phyloP scores from a whole-genome alignment of 148 eudicot species.

The Amaranthus palmeri region DNA sequence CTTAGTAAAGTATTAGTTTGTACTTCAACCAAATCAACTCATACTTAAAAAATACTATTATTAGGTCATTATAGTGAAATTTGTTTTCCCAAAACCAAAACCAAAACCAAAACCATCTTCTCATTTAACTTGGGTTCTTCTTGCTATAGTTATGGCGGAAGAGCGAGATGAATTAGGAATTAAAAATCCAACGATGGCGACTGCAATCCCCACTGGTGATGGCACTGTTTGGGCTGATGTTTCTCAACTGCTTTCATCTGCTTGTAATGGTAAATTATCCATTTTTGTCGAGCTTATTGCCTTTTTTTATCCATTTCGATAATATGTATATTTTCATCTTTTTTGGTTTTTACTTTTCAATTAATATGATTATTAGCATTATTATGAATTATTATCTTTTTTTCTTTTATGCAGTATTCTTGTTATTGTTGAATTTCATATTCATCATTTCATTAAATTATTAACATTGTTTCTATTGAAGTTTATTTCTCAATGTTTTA shows the following conservation, averaged over 20 bases:
- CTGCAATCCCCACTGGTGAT: conserved; percentile 53
- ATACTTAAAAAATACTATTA: neutral
- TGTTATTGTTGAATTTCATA: neutral
- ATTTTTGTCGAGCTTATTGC: neutral
- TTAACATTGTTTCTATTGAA: no score
- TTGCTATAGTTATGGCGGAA: conserved; percentile 22
- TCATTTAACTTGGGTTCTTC: neutral
- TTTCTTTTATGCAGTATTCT: neutral
- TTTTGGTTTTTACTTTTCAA: conserved; percentile 10
- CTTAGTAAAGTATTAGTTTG: no score
- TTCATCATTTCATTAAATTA: no score
- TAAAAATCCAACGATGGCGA: conserved; percentile 7
- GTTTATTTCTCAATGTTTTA: no score
- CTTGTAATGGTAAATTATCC: conserved; percentile 49
- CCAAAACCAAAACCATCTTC: neutral
- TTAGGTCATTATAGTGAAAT: neutral
- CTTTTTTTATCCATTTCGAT: neutral
- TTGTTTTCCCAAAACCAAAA: conserved; percentile 9
- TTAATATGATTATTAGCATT: neutral
- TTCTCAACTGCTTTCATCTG: conserved; percentile 52
- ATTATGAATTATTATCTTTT: neutral
- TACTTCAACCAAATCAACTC: no score
- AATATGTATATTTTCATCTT: conserved; percentile 7
- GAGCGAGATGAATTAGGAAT: conserved; percentile 1
- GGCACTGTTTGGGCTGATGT: conserved; percentile 77